Evolutionary conservation across 2,329 filamentous ascomycete species (phyloP).

Genomic region (Metarhizium rileyi): DNA sequence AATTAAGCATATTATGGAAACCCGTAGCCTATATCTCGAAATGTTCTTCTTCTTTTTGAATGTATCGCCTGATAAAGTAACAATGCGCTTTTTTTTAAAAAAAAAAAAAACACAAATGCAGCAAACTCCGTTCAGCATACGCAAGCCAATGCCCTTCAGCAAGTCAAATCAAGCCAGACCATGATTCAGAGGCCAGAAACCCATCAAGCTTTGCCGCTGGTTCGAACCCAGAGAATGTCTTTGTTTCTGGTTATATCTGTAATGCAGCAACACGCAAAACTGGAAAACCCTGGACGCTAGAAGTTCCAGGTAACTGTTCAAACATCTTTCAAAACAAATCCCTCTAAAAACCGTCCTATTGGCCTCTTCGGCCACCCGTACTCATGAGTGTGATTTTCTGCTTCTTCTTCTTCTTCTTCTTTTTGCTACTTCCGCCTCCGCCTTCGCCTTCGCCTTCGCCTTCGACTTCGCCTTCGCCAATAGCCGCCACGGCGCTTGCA

Average conservation of each 20-base stretch:
- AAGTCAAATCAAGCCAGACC: neutral
- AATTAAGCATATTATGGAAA: too few relatives aligned
- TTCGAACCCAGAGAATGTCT: neutral
- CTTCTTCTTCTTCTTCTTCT: conserved; percentile 57
- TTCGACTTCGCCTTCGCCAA: conserved; percentile 15
- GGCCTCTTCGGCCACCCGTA: conserved; percentile 46
- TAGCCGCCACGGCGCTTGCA: conserved; percentile 6
- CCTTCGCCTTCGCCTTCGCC: conserved; percentile 26
- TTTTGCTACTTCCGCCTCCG: conserved; percentile 23
- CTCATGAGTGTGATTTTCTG: conserved; percentile 67
- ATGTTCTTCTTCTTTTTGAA: neutral
- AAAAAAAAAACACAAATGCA: neutral
- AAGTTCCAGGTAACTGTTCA: neutral
- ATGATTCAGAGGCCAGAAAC: neutral
- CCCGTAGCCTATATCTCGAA: too few relatives aligned
- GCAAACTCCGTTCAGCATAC: neutral
- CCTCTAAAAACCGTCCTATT: conserved; percentile 14
- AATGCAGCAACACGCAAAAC: neutral
- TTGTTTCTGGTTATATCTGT: neutral
- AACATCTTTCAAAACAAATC: neutral
- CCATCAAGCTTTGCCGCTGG: neutral
- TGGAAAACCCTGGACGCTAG: neutral
- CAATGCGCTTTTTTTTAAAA: neutral
- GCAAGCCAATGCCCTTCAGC: neutral
- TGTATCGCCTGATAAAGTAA: neutral